A percentile compares a stretch with the other conserved stretches of the same genome.
Conservation (phyloP, 192 early-diverging fungal genomes). For the Dimargaris cristalligena region DNA sequence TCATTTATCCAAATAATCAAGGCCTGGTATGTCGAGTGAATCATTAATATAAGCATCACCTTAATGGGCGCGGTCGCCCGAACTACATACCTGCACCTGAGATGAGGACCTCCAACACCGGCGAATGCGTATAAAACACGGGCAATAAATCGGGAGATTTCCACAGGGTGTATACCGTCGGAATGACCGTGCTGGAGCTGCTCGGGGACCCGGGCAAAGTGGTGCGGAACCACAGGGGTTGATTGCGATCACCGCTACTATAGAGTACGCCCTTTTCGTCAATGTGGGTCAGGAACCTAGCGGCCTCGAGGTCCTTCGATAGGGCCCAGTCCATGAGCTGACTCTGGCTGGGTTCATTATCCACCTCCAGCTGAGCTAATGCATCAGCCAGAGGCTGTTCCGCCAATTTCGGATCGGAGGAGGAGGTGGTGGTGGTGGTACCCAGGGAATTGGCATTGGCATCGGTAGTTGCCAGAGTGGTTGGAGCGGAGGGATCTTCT, state of each 20-base stretch:
- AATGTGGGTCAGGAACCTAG: slow-evolving; percentile 47
- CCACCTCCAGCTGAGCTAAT: too few species aligned
- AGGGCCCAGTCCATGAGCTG: slow-evolving; percentile 13
- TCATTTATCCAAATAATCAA: too few species aligned
- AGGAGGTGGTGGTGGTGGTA: neutral
- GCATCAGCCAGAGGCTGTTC: too few species aligned
- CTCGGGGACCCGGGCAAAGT: neutral
- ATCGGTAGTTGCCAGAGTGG: neutral
- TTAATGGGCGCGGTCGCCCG: too few species aligned
- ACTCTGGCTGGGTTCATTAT: neutral
- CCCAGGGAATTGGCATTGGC: neutral
- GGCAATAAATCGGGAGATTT: slow-evolving; percentile 44
- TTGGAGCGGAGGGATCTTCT: too few species aligned
- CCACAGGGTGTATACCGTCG: slow-evolving; percentile 70
- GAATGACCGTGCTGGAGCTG: slow-evolving; percentile 27
- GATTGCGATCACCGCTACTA: slow-evolving; percentile 30
- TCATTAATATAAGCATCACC: too few species aligned
- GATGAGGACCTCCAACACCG: slow-evolving; percentile 51
- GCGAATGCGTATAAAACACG: slow-evolving; percentile 43
- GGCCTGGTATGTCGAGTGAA: too few species aligned
- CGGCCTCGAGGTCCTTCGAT: slow-evolving; percentile 38
- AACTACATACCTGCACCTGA: slow-evolving; percentile 49
- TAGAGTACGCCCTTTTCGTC: slow-evolving; percentile 47
- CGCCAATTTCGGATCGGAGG: too few species aligned
- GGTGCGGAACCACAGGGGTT: slow-evolving; percentile 50